phyloP scores from a whole-genome alignment of 768 basidiomycete genomes.

The Mycena venus region DNA sequence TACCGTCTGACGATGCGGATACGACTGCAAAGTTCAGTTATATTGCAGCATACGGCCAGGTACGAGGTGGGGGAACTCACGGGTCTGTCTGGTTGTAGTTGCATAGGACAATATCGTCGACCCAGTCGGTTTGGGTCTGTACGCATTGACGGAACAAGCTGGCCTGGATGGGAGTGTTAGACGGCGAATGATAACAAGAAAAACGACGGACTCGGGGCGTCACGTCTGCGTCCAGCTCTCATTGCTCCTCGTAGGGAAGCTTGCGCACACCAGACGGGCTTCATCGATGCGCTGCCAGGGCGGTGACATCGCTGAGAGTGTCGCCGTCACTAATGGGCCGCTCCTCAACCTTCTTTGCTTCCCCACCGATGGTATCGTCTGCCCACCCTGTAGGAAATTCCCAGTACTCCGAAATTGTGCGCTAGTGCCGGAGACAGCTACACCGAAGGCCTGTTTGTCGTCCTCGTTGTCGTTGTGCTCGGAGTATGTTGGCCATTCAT shows the following conservation, averaged over 20 bases:
- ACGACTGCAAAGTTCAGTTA: conserved; percentile 82
- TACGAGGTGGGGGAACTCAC: conserved; percentile 52
- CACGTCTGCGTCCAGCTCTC: conserved; percentile 79
- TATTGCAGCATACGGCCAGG: conserved; percentile 23
- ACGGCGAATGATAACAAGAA: background rate
- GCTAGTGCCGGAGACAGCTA: too few relatives aligned
- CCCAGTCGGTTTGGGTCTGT: conserved; percentile 95
- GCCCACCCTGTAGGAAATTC: conserved; percentile 90
- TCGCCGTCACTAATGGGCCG: conserved; percentile 75
- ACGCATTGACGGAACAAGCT: conserved; percentile 88
- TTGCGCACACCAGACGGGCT: conserved; percentile 51
- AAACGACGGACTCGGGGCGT: conserved; percentile 65
- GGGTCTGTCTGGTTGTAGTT: conserved; percentile 93
- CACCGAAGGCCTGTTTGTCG: too few relatives aligned
- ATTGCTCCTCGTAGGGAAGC: conserved; percentile 77
- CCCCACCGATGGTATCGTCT: conserved; percentile 77
- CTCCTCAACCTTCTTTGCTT: conserved; percentile 73
- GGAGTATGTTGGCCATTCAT: too few relatives aligned
- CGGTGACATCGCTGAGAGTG: conserved; percentile 77
- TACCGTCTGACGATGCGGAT: conserved; percentile 96
- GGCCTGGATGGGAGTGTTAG: conserved; percentile 47
- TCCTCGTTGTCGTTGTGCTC: too few relatives aligned
- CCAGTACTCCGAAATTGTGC: too few relatives aligned
- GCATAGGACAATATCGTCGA: conserved; percentile 93
- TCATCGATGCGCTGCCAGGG: conserved; percentile 46